A percentile compares a stretch with the other conserved stretches of the same genome.
Conservation (phyloP, 805 yeast species). For the Starmerella floris region DNA sequence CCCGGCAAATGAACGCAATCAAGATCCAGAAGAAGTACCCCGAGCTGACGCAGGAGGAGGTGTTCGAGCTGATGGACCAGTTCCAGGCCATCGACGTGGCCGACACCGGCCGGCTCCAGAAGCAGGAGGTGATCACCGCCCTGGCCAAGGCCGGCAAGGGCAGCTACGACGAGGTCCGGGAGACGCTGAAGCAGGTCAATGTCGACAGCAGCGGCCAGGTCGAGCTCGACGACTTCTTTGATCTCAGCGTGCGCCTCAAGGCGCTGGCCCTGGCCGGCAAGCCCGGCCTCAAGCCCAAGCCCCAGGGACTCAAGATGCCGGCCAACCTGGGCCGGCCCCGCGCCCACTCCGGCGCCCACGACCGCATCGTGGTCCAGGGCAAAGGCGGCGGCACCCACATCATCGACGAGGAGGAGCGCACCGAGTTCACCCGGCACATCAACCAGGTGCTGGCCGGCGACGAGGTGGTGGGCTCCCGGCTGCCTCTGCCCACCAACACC, state of each 20-base stretch:
- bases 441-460: constrained; percentile 86
- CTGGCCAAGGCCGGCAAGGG: constrained; percentile 68
- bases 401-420: constrained; percentile 90
- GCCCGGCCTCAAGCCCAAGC: constrained; percentile 20
- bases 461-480: constrained; percentile 61
- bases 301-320: constrained; percentile 22
- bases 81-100: constrained; percentile 69
- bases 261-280: constrained; percentile 28
- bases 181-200: constrained; percentile 75
- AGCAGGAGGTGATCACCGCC: constrained; percentile 75
- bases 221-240: constrained; percentile 88
- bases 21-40: constrained; percentile 74
- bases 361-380: constrained; percentile 68
- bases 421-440: constrained; percentile 91
- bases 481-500: constrained; percentile 86
- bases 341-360: constrained; percentile 22
- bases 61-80: constrained; percentile 72
- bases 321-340: constrained; percentile 18
- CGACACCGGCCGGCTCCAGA: constrained; percentile 90
- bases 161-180: constrained; percentile 84
- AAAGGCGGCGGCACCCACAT: constrained; percentile 91
- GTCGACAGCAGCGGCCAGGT: constrained; percentile 97
- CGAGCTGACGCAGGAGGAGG: constrained; percentile 67
- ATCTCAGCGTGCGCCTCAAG: constrained; percentile 64
- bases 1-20: constrained; percentile 47